Conservation (phyloP, 441 rosid species). For the Arabidopsis lyrata region DNA sequence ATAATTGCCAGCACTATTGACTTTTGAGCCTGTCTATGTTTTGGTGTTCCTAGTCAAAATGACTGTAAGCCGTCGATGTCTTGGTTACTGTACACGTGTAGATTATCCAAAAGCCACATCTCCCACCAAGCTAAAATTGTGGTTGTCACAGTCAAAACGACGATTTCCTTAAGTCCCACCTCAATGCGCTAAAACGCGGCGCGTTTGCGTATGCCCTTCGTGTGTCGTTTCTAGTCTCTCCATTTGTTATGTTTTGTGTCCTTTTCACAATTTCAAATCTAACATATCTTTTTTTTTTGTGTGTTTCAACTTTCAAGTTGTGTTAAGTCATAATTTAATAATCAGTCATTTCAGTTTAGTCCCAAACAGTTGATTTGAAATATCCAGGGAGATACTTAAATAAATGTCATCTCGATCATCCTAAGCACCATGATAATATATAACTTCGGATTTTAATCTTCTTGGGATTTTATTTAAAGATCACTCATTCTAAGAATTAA, state of each 20-base stretch:
- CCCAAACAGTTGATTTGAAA: not conserved
- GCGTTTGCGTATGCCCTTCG: slow-evolving; percentile 9
- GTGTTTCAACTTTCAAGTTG: not conserved
- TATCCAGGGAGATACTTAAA: not conserved
- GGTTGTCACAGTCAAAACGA: slow-evolving; percentile 4
- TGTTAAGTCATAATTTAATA: slow-evolving; percentile 14
- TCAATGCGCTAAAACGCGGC: not conserved
- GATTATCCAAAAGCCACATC: not conserved
- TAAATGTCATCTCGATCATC: slow-evolving; percentile 13
- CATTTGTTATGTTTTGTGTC: not conserved
- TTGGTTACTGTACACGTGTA: not conserved
- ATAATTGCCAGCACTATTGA: not conserved
- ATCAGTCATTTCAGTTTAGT: slow-evolving; percentile 7
- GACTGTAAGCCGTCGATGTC: slow-evolving; percentile 3
- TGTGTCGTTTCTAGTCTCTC: not conserved
- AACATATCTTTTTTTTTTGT: not conserved
- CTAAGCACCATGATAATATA: not conserved
- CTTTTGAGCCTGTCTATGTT: not conserved
- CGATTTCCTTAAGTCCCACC: not conserved
- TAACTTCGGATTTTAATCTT: not conserved
- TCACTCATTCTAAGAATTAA: not conserved
- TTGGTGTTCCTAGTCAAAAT: slow-evolving; percentile 14
- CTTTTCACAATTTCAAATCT: not conserved
- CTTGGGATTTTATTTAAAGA: not conserved
- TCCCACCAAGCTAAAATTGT: not conserved